Conservation (phyloP, 169 alveolate genomes). For the Plasmodium billcollinsi region DNA sequence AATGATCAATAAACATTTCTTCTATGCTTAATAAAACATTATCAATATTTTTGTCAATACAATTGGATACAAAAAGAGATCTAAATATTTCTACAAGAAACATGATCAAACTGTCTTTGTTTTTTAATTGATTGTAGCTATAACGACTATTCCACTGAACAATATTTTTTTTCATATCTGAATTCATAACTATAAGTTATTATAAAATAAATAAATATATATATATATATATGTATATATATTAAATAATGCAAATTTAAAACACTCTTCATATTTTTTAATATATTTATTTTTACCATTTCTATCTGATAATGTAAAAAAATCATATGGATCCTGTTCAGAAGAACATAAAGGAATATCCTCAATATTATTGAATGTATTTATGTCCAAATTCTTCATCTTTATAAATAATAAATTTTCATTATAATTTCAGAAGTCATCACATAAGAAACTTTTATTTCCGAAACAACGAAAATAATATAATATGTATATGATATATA, state of each 20-base stretch:
- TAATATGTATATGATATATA: too few relatives aligned
- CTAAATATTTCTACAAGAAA: conserved; percentile 46
- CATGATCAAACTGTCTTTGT: conserved; percentile 58
- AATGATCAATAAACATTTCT: conserved; percentile 58
- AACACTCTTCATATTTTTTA: conserved; percentile 10
- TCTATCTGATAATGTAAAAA: conserved; percentile 58
- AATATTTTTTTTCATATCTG: conserved; percentile 53
- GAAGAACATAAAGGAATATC: conserved; percentile 24
- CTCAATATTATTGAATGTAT: conserved; percentile 14
- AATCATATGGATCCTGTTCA: conserved; percentile 34
- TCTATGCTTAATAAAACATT: conserved; percentile 48
- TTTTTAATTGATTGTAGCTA: conserved; percentile 59
- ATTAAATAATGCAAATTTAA: background rate
- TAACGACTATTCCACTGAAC: conserved; percentile 50
- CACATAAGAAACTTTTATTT: background rate
- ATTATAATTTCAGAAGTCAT: too few relatives aligned
- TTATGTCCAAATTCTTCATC: conserved; percentile 39
- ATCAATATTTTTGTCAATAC: conserved; percentile 60
- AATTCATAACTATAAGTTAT: conserved; percentile 20
- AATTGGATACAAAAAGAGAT: conserved; percentile 57
- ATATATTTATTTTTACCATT: conserved; percentile 18
- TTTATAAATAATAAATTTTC: conserved; percentile 8
- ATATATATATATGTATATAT: conserved; percentile 1
- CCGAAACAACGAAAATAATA: background rate
- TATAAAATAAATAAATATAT: background rate